Evolutionary conservation across 2,329 filamentous ascomycete species (phyloP).

Genomic region (Sclerotinia minor): DNA sequence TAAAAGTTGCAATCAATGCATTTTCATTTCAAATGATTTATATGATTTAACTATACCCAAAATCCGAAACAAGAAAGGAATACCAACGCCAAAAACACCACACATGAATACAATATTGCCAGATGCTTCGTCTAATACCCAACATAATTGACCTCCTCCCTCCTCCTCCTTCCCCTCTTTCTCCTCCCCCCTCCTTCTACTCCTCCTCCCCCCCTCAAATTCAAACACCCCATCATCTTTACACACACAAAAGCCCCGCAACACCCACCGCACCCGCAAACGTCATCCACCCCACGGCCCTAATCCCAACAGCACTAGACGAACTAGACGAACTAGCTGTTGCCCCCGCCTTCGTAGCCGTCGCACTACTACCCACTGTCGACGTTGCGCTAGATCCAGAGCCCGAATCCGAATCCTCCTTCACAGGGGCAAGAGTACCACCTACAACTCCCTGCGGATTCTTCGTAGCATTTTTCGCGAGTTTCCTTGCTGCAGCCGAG

Average conservation of each 20-base stretch:
- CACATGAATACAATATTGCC: neutral
- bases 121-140: too few relatives aligned
- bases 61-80: neutral
- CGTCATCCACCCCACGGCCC: neutral
- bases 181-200: too few relatives aligned
- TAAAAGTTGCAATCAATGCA: neutral
- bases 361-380: neutral
- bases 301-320: neutral
- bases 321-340: neutral
- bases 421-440: neutral
- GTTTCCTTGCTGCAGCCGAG: conserved; percentile 1
- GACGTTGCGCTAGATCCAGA: neutral
- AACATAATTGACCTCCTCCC: too few relatives aligned
- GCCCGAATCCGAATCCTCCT: neutral
- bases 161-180: too few relatives aligned
- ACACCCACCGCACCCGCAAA: conserved; percentile 8
- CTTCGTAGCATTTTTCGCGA: neutral
- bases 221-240: neutral
- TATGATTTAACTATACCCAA: neutral
- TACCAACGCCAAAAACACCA: neutral
- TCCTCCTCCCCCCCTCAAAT: too few relatives aligned
- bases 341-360: neutral
- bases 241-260: conserved; percentile 9
- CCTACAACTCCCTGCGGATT: conserved; percentile 2
- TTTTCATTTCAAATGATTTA: neutral